Evolutionary conservation across 768 basidiomycete genomes (phyloP), one percentile per base, ranked within the genome.

Genomic region (Lactarius psammicola): DNA sequence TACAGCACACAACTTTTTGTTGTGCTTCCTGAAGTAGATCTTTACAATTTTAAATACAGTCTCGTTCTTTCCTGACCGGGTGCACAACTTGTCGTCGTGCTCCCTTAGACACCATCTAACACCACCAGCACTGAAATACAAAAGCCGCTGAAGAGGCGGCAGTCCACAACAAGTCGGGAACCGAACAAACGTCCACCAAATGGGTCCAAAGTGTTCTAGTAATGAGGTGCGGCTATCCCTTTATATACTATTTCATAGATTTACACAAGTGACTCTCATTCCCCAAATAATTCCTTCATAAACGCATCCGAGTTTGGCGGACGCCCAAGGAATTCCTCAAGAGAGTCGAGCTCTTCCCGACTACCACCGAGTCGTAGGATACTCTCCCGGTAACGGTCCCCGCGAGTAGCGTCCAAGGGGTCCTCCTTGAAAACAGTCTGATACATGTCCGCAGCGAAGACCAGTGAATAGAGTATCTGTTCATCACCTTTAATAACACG

Each of bases 401-500:
- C 92, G 18, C 84, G 83, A 28, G 75, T 77, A 0, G 89, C 85
- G 71, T 88, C 85, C 63, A 95, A 79, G 23, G 92, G 92, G 71
- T 90, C 88, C 34, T 80, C 78, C 72, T 90, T 87, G 79, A 95
- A 95, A n/a, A 94, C 83, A 1, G 90, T 88, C 30, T 83, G 75
- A 67, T 83, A 86, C 83, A 84, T 85, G 75, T 86, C 85, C 34
- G 80, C 75, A 0, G 84, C 81, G 71, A 85, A 85, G 34, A 84
- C 82, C 20, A 90, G 81, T 18, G 88, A 90, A 69, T 91, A 94
- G 86, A 88, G 76, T 81, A 82, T 20, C 79, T 77, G 58, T 59
- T 38, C 23, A 26, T 11, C 46, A n/a, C 17, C 23, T 20, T 20
- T 44, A 26, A 61, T 34, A 13, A 40, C 15, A 26, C 38, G 31